Percentiles rank a stretch among this genome's conserved stretches.
Evolutionary conservation across 805 yeast genomes (phyloP).

Genomic region (Candida maesae): DNA sequence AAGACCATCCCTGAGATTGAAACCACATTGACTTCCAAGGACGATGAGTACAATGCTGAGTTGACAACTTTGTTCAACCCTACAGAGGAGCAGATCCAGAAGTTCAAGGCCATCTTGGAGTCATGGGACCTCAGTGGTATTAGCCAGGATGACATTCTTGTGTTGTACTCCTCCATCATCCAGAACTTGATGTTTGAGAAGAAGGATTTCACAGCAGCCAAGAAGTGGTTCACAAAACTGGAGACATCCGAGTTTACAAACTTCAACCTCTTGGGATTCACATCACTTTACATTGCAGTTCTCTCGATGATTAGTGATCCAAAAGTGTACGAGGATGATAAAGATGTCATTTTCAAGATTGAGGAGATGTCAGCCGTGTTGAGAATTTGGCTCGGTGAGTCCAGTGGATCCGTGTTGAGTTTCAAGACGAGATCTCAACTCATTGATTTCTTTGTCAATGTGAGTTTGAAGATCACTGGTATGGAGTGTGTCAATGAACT

Average conservation of each 20-base stretch:
- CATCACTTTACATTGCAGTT: conserved; percentile 27
- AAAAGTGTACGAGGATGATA: conserved; percentile 14
- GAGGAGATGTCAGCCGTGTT: conserved; percentile 31
- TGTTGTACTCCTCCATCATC: conserved; percentile 27
- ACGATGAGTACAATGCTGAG: conserved; percentile 21
- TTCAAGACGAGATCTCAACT: conserved; percentile 30
- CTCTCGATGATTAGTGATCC: conserved; percentile 20
- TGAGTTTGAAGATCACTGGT: conserved; percentile 25
- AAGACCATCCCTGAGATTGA: conserved; percentile 20
- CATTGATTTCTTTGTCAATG: conserved; percentile 30
- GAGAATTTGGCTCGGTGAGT: conserved; percentile 35
- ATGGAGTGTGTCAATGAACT: conserved; percentile 14
- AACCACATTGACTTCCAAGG: conserved; percentile 8
- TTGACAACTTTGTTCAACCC: conserved; percentile 30
- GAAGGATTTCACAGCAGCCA: conserved; percentile 22
- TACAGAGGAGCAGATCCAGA: conserved; percentile 23
- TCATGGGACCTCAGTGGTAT: conserved; percentile 18
- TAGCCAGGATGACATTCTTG: conserved; percentile 23
- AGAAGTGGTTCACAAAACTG: conserved; percentile 24
- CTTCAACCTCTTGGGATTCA: conserved; percentile 28
- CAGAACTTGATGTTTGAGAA: conserved; percentile 25
- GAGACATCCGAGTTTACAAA: conserved; percentile 7
- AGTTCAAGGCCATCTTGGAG: conserved; percentile 20
- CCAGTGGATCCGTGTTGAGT: conserved; percentile 26
- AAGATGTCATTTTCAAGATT: conserved; percentile 21